A percentile compares a stretch with the other conserved stretches of the same genome.
Evolutionary conservation across 2,329 filamentous ascomycete genomes (phyloP).

Genomic region (Claviceps sp.): DNA sequence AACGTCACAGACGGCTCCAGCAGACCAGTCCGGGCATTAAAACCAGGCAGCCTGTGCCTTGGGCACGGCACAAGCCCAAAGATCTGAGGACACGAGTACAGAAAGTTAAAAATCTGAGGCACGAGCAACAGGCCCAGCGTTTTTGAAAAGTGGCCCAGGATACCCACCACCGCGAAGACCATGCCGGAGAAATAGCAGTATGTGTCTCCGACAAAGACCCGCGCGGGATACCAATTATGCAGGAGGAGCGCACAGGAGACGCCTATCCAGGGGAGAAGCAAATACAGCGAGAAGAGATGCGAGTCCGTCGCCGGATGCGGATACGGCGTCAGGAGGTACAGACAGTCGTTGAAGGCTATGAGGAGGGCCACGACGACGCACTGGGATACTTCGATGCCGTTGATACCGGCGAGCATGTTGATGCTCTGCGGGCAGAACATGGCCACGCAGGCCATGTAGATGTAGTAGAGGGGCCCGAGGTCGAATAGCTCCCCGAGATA

Average conservation of each 20-base stretch:
- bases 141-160: slow-evolving; percentile 96
- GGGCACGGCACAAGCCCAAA: slow-evolving; percentile 86
- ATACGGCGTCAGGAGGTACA: slow-evolving; percentile 75
- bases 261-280: slow-evolving; percentile 85
- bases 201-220: slow-evolving; percentile 93
- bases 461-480: slow-evolving; percentile 74
- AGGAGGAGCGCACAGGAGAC: slow-evolving; percentile 74
- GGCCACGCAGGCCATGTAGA: slow-evolving; percentile 90
- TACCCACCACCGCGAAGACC: slow-evolving; percentile 95
- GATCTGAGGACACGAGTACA: slow-evolving; percentile 85
- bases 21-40: slow-evolving; percentile 73
- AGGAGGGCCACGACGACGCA: slow-evolving; percentile 80
- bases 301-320: slow-evolving; percentile 91
- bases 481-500: slow-evolving; percentile 80
- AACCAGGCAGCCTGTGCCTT: slow-evolving; percentile 77
- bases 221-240: slow-evolving; percentile 94
- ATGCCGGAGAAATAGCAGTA: slow-evolving; percentile 99
- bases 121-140: slow-evolving; percentile 82
- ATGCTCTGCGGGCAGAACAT: slow-evolving; percentile 99
- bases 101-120: slow-evolving; percentile 92
- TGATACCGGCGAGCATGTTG: slow-evolving; percentile 99
- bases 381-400: slow-evolving; percentile 92
- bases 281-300: slow-evolving; percentile 90
- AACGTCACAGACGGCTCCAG: slow-evolving; percentile 76
- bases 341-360: slow-evolving; percentile 70